Percentiles rank a stretch among this genome's conserved stretches.
These are phyloP conservation scores for Fusarium torreyae DNA, from an alignment of 2,329 filamentous ascomycete species.

Conservation along the genomic window DNA sequence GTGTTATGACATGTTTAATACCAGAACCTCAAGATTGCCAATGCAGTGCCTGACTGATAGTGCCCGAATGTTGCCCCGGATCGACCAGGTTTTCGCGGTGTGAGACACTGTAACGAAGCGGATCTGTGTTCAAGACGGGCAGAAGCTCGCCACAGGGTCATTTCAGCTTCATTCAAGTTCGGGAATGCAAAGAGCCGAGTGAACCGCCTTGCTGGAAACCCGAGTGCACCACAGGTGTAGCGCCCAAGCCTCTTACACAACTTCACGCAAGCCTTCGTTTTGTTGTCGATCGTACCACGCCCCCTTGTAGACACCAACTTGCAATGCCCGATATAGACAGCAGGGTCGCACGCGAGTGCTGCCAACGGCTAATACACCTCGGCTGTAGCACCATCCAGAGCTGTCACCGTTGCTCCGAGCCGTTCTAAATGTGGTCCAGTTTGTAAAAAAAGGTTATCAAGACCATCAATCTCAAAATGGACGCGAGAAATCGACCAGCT, in stretches of 20 bases:
- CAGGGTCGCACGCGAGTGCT: slow-evolving; percentile 32
- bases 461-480: slow-evolving; percentile 19
- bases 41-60: neutral
- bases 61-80: neutral
- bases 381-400: slow-evolving; percentile 29
- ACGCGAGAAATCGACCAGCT: slow-evolving; percentile 17
- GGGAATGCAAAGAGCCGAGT: slow-evolving; percentile 31
- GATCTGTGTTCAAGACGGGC: slow-evolving; percentile 5
- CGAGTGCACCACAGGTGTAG: slow-evolving; percentile 28
- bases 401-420: slow-evolving; percentile 28
- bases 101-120: neutral
- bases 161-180: slow-evolving; percentile 17
- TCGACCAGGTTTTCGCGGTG: neutral
- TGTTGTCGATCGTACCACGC: slow-evolving; percentile 42
- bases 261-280: slow-evolving; percentile 39
- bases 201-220: slow-evolving; percentile 42
- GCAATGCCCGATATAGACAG: slow-evolving; percentile 36
- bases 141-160: slow-evolving; percentile 20
- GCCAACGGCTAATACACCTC: slow-evolving; percentile 29
- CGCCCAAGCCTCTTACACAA: slow-evolving; percentile 46
- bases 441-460: slow-evolving; percentile 8
- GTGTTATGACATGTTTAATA: slow-evolving; percentile 18
- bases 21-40: slow-evolving; percentile 10
- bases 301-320: slow-evolving; percentile 27
- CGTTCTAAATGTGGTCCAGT: slow-evolving; percentile 1